Percentiles rank a stretch among this genome's conserved stretches.
Evolutionary conservation across 2,329 filamentous ascomycete genomes (phyloP).

Genomic region (Mycosphaerelloides madeirae): DNA sequence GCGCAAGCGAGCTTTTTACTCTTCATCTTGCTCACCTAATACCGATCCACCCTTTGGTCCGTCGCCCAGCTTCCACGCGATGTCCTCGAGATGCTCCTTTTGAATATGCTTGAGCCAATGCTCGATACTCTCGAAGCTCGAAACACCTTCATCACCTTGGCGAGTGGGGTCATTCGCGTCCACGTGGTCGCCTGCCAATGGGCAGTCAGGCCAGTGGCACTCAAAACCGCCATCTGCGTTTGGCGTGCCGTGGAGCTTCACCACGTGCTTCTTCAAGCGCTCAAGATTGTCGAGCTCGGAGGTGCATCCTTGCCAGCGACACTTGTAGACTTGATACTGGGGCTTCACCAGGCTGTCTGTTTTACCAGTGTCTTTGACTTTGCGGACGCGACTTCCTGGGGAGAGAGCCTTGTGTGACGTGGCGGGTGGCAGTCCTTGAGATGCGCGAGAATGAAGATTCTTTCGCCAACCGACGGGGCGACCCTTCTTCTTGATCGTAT

Average conservation of each 20-base stretch:
- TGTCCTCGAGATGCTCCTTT: conserved; percentile 46
- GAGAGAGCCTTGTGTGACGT: conserved; percentile 11
- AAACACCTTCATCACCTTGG: conserved; percentile 20
- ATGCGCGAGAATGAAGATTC: conserved; percentile 39
- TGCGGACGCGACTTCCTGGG: conserved; percentile 12
- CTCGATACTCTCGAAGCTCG: conserved; percentile 35
- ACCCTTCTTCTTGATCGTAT: conserved; percentile 41
- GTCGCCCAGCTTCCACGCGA: conserved; percentile 58
- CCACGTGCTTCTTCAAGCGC: conserved; percentile 55
- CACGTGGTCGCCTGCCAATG: conserved; percentile 17
- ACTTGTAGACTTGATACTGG: conserved; percentile 49
- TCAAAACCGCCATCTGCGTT: conserved; percentile 34
- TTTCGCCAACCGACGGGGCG: conserved; percentile 50
- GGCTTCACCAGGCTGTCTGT: conserved; percentile 19
- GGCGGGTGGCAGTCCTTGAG: conserved; percentile 24
- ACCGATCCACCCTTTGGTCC: conserved; percentile 49
- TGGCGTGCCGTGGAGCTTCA: conserved; percentile 49
- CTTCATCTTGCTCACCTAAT: conserved; percentile 47
- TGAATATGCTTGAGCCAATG: conserved; percentile 51
- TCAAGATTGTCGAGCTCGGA: conserved; percentile 59
- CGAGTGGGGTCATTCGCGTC: conserved; percentile 21
- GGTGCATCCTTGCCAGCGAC: conserved; percentile 54
- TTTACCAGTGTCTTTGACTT: conserved; percentile 8
- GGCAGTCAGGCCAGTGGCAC: conserved; percentile 46
- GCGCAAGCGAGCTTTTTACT: background rate